phyloP scores from a whole-genome alignment of 148 eudicot genomes.

The Diospyros kaki region DNA sequence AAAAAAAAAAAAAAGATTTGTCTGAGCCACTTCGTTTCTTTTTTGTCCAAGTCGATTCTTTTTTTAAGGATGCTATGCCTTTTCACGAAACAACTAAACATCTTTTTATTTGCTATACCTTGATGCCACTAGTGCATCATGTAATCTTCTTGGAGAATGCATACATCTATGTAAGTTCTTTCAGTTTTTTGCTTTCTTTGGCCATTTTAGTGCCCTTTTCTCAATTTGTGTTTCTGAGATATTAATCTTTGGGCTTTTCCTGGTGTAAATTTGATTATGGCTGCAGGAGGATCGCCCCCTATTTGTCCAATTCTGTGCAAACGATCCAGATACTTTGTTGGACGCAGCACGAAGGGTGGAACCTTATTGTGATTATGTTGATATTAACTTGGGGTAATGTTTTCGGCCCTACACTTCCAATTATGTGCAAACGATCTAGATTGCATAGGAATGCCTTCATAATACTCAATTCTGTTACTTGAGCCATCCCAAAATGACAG shows the following conservation, averaged over 20 bases:
- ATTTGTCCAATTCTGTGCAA: constrained; percentile 96
- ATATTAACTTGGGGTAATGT: constrained; percentile 86
- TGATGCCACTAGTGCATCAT: background rate
- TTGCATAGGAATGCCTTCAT: background rate
- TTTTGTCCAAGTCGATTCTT: too few relatives aligned
- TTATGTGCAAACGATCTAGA: background rate
- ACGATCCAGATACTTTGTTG: constrained; percentile 78
- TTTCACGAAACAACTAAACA: background rate
- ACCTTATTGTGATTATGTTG: constrained; percentile 88
- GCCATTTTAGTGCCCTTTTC: background rate
- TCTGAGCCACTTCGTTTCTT: too few relatives aligned
- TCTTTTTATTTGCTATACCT: background rate
- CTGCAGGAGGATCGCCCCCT: constrained; percentile 93
- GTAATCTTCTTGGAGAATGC: background rate
- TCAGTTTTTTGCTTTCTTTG: background rate
- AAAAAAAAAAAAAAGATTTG: background rate
- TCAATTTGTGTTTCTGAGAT: constrained; percentile 1
- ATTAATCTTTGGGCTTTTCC: background rate
- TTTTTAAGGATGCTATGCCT: background rate
- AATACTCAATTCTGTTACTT: background rate
- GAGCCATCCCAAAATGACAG: background rate
- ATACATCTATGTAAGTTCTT: background rate
- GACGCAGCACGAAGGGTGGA: constrained; percentile 85
- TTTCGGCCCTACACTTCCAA: background rate
- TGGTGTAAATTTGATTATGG: background rate